Evolutionary conservation across 306 rosid genomes (phyloP).

Genomic region (Luffa acutangula): DNA sequence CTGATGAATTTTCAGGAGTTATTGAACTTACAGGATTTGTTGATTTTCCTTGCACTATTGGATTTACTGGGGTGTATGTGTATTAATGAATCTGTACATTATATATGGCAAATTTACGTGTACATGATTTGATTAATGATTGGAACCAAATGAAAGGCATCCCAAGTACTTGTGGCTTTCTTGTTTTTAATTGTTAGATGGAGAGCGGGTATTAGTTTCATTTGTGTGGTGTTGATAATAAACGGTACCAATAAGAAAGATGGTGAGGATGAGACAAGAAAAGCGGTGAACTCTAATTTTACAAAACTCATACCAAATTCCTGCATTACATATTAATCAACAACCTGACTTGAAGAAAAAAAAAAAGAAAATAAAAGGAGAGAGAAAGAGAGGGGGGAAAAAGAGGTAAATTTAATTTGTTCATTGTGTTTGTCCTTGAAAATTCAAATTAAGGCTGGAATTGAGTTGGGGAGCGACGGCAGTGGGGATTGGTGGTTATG

Average conservation of each 20-base stretch:
- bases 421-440: not conserved
- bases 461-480: not conserved
- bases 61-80: too few species aligned
- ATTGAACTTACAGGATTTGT: too few species aligned
- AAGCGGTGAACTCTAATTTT: not conserved
- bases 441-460: not conserved
- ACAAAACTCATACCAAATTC: not conserved
- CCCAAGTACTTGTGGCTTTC: too few species aligned
- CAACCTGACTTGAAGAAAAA: not conserved
- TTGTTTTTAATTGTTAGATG: too few species aligned
- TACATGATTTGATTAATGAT: too few species aligned
- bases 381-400: not conserved
- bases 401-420: not conserved
- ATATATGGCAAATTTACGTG: too few species aligned
- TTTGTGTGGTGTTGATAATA: not conserved
- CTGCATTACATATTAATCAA: slow-evolving; percentile 3
- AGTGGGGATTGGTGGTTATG: not conserved
- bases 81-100: too few species aligned
- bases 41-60: too few species aligned
- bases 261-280: not conserved
- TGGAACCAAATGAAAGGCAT: too few species aligned
- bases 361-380: not conserved
- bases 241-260: not conserved
- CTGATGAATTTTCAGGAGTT: too few species aligned
- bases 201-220: not conserved